A percentile compares a stretch with the other conserved stretches of the same genome.
Evolutionary conservation across 106 monocot species (phyloP).

Genomic region (Xerophyta viscosa): DNA sequence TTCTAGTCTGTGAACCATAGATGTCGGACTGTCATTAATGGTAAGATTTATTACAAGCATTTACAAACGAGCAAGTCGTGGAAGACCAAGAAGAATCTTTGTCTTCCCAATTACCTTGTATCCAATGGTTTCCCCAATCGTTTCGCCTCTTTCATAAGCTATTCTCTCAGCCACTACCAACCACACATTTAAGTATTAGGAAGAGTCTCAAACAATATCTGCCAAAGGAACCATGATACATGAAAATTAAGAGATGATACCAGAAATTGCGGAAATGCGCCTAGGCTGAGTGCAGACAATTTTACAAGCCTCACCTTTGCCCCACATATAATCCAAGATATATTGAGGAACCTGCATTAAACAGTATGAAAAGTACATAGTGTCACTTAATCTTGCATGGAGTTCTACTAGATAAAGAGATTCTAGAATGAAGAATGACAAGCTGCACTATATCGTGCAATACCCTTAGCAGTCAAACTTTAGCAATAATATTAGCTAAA

Average conservation of each 20-base stretch:
- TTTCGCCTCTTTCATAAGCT: constrained; percentile 89
- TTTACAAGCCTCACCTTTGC: constrained; percentile 77
- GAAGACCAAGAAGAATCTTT: no score
- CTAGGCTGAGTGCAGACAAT: constrained; percentile 94
- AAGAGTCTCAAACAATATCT: background rate
- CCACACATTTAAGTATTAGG: constrained; percentile 8
- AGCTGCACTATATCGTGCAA: no score
- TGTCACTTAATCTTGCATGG: no score
- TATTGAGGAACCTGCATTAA: constrained; percentile 85
- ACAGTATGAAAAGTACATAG: background rate
- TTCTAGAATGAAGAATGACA: background rate
- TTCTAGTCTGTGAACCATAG: no score
- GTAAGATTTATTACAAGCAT: no score
- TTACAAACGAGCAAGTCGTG: no score
- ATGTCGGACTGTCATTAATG: no score
- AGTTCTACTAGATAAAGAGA: background rate
- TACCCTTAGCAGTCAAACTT: no score
- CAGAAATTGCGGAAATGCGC: constrained; percentile 94
- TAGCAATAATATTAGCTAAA: no score
- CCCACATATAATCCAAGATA: constrained; percentile 89
- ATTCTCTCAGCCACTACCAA: constrained; percentile 95
- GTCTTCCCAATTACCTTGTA: constrained; percentile 76
- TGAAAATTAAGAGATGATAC: constrained; percentile 17
- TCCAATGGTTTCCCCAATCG: constrained; percentile 82
- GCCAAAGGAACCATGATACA: background rate